Evolutionary conservation across 495 filamentous ascomycete genomes (phyloP).

Genomic region (Hypoxylon crocopeplum): DNA sequence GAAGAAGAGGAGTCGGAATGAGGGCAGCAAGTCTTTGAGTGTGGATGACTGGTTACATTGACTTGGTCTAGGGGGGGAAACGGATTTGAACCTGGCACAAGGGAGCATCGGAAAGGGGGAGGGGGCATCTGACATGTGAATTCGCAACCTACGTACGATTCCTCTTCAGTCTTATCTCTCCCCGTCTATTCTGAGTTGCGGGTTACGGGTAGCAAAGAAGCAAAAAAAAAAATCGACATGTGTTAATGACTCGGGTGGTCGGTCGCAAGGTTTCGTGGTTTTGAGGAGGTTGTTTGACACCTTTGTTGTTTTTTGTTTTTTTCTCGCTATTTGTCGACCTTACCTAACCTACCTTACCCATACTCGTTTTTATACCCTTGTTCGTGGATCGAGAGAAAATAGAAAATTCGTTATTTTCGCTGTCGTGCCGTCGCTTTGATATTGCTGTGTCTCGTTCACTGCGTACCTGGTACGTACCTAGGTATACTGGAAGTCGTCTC

Average conservation of each 20-base stretch:
- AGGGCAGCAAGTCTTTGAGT: background rate
- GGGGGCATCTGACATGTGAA: no score
- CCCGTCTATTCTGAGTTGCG: no score
- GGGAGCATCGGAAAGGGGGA: no score
- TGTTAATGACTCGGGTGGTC: background rate
- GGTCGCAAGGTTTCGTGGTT: background rate
- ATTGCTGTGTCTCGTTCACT: no score
- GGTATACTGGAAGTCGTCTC: no score
- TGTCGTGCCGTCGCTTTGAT: no score
- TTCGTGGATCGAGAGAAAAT: constrained; percentile 12
- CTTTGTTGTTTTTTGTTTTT: background rate
- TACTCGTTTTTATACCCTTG: constrained; percentile 33
- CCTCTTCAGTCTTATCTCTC: background rate
- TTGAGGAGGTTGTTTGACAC: background rate
- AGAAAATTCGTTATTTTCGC: background rate
- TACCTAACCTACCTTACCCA: no score
- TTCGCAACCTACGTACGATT: background rate
- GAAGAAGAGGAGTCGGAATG: constrained; percentile 32
- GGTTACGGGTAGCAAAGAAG: no score
- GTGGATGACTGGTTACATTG: background rate
- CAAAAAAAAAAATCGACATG: background rate
- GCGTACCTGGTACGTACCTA: no score
- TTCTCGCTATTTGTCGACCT: background rate
- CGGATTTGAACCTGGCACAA: background rate
- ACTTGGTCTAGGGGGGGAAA: no score